A percentile compares a stretch with the other conserved stretches of the same genome.
These are phyloP conservation scores for Morella rubra DNA, from an alignment of 306 rosid genomes.

Conservation along the genomic window DNA sequence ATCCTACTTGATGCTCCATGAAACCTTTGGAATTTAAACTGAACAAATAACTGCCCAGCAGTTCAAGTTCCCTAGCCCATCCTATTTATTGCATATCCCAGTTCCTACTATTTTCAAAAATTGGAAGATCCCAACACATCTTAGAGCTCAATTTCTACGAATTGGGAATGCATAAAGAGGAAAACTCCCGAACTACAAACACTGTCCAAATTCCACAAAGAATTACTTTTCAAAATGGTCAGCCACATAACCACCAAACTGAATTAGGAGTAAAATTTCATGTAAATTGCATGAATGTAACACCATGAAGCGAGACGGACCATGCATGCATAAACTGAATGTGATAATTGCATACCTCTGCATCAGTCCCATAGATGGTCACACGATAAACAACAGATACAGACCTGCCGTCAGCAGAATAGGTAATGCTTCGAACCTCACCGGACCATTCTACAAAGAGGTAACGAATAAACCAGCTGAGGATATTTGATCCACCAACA, in stretches of 20 bases:
- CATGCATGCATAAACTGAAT: not conserved
- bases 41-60: not conserved
- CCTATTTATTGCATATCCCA: not conserved
- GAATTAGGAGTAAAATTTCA: not conserved
- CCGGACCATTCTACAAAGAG: slow-evolving; percentile 80
- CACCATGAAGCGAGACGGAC: not conserved
- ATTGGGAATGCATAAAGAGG: no score
- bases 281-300: not conserved
- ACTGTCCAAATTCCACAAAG: not conserved
- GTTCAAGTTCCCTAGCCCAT: not conserved
- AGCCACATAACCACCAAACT: not conserved
- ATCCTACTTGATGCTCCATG: not conserved
- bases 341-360: slow-evolving; percentile 47
- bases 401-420: slow-evolving; percentile 64
- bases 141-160: not conserved
- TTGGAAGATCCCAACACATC: not conserved
- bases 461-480: not conserved
- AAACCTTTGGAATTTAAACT: not conserved
- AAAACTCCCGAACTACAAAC: not conserved
- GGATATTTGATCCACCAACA: not conserved
- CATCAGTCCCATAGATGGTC: slow-evolving; percentile 87
- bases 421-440: slow-evolving; percentile 62
- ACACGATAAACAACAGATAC: slow-evolving; percentile 83
- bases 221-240: not conserved
- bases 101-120: not conserved